Evolutionary conservation across 768 basidiomycete genomes (phyloP).

Genomic region (Asterophora lycoperdoides): DNA sequence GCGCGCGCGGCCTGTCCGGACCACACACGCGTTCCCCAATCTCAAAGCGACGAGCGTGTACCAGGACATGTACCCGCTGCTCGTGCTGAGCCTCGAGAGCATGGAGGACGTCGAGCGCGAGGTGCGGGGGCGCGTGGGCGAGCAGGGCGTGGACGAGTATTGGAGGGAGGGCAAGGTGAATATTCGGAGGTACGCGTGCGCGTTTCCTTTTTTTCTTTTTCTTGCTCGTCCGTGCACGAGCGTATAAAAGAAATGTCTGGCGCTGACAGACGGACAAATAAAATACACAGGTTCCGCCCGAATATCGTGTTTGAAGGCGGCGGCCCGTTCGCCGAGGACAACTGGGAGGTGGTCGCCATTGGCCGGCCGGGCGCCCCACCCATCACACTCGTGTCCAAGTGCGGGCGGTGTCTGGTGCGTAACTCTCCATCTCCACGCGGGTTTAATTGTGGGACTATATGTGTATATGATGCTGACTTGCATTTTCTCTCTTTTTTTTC

Average conservation of each 20-base stretch:
- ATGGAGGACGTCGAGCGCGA: conserved; percentile 47
- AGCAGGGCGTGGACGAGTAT: conserved; percentile 13
- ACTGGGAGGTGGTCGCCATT: conserved; percentile 58
- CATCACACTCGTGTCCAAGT: conserved; percentile 63
- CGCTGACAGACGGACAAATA: not conserved
- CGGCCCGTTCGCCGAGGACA: conserved; percentile 68
- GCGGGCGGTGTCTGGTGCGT: conserved; percentile 67
- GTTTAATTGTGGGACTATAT: no score
- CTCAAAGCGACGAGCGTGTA: conserved; percentile 51
- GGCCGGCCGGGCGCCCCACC: conserved; percentile 36
- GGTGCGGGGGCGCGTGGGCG: conserved; percentile 42
- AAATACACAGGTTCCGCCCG: conserved; percentile 63
- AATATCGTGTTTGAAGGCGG: conserved; percentile 71
- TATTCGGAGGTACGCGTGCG: conserved; percentile 8
- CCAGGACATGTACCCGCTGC: conserved; percentile 70
- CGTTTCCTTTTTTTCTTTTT: not conserved
- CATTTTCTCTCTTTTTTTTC: no score
- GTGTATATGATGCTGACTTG: not conserved
- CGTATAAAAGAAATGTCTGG: no score
- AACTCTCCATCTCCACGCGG: no score
- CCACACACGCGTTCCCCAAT: conserved; percentile 54
- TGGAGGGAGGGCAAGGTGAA: conserved; percentile 13
- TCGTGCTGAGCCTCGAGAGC: conserved; percentile 67
- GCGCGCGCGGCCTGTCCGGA: conserved; percentile 41
- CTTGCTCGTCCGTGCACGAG: no score